phyloP scores from a whole-genome alignment of 768 basidiomycete genomes.

The Chiua virens region DNA sequence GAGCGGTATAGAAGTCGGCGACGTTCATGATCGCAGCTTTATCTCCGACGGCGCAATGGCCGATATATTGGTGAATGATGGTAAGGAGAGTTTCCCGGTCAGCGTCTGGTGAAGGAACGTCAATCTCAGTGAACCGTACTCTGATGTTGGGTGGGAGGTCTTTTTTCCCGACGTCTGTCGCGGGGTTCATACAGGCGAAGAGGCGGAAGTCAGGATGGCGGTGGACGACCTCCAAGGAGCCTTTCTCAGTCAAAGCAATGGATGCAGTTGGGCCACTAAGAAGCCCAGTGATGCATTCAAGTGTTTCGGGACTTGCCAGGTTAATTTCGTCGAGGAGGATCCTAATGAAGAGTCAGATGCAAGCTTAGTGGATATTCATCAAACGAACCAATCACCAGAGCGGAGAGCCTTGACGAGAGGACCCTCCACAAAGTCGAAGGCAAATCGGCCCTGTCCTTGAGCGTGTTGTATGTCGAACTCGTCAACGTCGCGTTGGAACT shows the following conservation, averaged over 20 bases:
- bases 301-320: conserved; percentile 88
- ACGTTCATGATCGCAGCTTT: conserved; percentile 86
- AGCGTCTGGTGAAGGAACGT: conserved; percentile 91
- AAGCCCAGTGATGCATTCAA: conserved; percentile 89
- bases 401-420: conserved; percentile 90
- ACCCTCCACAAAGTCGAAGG: conserved; percentile 94
- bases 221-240: conserved; percentile 83
- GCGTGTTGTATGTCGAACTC: conserved; percentile 89
- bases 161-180: conserved; percentile 97
- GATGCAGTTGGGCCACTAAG: conserved; percentile 85
- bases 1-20: conserved; percentile 83
- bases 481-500: conserved; percentile 64
- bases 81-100: conserved; percentile 86
- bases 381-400: conserved; percentile 83
- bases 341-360: conserved; percentile 45
- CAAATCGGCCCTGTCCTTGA: conserved; percentile 84
- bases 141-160: conserved; percentile 91
- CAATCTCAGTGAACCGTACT: conserved; percentile 91
- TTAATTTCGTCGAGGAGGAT: conserved; percentile 96
- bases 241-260: conserved; percentile 91
- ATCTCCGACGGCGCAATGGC: conserved; percentile 78
- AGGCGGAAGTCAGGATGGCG: conserved; percentile 95
- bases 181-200: conserved; percentile 99
- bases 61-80: conserved; percentile 90
- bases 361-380: neutral